Percentiles rank a stretch among this genome's conserved stretches.
phyloP scores from a whole-genome alignment of 2,329 filamentous ascomycete species.

The Bipolaris zeicola region DNA sequence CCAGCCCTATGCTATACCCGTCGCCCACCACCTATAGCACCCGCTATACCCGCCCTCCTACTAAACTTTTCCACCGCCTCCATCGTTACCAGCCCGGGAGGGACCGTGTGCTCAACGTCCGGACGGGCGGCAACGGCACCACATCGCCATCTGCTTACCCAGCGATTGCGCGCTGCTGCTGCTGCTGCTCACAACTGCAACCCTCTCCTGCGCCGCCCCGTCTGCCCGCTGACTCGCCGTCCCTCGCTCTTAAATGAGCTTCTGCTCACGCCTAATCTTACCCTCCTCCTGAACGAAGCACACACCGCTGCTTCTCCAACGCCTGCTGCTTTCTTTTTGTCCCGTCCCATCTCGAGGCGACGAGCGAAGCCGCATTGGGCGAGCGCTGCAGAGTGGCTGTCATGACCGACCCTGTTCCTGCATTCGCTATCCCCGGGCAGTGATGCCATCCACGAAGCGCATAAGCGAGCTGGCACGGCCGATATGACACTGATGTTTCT shows the following conservation, averaged over 20 bases:
- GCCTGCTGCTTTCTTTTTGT: neutral
- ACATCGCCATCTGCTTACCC: neutral
- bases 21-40: constrained; percentile 1
- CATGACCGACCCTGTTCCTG: constrained; percentile 8
- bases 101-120: neutral
- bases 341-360: neutral
- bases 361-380: neutral
- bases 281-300: neutral
- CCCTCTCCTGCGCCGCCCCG: neutral
- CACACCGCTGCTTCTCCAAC: constrained; percentile 12
- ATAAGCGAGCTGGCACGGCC: constrained; percentile 5
- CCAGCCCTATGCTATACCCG: constrained; percentile 2
- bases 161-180: neutral
- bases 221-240: neutral
- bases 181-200: neutral
- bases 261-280: neutral
- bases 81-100: neutral
- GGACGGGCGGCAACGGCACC: neutral
- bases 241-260: neutral
- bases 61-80: neutral
- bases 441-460: neutral
- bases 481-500: neutral
- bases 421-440: constrained; percentile 1
- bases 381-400: constrained; percentile 1
- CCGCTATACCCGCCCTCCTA: neutral